Evolutionary conservation across 2,329 filamentous ascomycete species (phyloP), one percentile per base, ranked within the genome.

Genomic region (Aspergillus felis): DNA sequence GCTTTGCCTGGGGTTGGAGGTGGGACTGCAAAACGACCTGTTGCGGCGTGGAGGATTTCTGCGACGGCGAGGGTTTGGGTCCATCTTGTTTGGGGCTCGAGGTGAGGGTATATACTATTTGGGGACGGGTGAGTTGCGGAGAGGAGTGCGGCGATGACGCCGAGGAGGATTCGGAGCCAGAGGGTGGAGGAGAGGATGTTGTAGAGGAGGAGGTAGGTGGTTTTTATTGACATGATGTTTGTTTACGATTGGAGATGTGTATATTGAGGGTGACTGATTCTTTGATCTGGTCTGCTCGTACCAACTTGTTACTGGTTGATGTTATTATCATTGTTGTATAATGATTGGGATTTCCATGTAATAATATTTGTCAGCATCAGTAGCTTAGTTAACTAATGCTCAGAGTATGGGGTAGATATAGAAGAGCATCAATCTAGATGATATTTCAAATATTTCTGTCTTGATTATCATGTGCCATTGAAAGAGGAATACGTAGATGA

Each of bases 11-110:
- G 12, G 42, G 28, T 28, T 28, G 8, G 35, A 4, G 42, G 42
- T 35, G 38, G 10, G 17, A 44, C 28, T 32, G 51, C 22, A 9
- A 17, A 17, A 7, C n/a, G 35, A 65, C 68, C 62, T 12, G 54
- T 55, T 29, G 66, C 64, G 2, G 68, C 63, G 46, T 71, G 68
- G 9, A 71, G 51, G 12, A 70, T 64, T 42, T 71, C 68, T 10
- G 57, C 59, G 12, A 63, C 50, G 8, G 68, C 66, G 17, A 70
- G 50, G 6, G 66, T 68, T 54, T 71, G 68, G 6, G 65, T 63
- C 56, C 57, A 65, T 56, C 67, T 57, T 28, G 64, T 61, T 61
- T 59, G 66, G 28, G 67, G 61, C 52, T 71, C 68, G 32, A 68
- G 51, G 32, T 38, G 38, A 55, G 58, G 14, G 54, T 49, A 58